Evolutionary conservation across 1,284 basidiomycete genomes (phyloP), one percentile per base, ranked within the genome.

Genomic region (Xerocomus nothofagi): DNA sequence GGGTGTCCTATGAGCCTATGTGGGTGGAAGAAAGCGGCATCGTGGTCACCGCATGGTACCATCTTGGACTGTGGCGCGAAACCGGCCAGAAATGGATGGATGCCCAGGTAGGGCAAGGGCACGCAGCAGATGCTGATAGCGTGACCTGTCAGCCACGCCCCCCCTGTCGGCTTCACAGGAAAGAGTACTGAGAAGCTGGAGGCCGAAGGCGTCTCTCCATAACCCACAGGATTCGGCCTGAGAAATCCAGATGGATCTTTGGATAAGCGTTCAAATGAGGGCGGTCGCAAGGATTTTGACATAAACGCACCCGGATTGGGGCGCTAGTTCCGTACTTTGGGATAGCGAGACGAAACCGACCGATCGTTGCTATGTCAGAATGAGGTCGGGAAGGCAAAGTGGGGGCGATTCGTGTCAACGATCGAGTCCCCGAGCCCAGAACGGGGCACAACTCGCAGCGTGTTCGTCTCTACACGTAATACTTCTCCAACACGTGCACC

Each of bases 21-120:
- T 61, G 53, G 59, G 40, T 48, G 43, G 66, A 68, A 55, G 64
- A 65, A 62, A 57, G 56, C 40, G 59, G 66, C 68, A 66, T 63
- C 65, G 67, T 66, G 65, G 68, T 40, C 46, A 50, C 65, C 65
- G 52, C 65, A 69, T 66, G 65, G 62, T 54, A 43, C 49, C 63
- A 60, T 57, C 56, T 51, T 45, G 60, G 39, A 53, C 50, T 67
- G 68, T 70, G 67, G 67, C 63, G 56, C 61, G 52, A 60, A 44
- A 44, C 52, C 48, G 53, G 45, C 62, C 62, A 50, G 49, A 64
- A 64, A 63, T 48, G 65, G 66, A 54, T 56, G 49, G 45, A 29
- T 56, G 53, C 44, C 58, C 50, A 49, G 42, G 50, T 49, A 63
- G 63, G 65, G 42, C 12, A 66, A 68, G 62, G 62, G 62, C 54